Evolutionary conservation across 2,329 filamentous ascomycete genomes (phyloP).

Genomic region (Massarina eburnea): DNA sequence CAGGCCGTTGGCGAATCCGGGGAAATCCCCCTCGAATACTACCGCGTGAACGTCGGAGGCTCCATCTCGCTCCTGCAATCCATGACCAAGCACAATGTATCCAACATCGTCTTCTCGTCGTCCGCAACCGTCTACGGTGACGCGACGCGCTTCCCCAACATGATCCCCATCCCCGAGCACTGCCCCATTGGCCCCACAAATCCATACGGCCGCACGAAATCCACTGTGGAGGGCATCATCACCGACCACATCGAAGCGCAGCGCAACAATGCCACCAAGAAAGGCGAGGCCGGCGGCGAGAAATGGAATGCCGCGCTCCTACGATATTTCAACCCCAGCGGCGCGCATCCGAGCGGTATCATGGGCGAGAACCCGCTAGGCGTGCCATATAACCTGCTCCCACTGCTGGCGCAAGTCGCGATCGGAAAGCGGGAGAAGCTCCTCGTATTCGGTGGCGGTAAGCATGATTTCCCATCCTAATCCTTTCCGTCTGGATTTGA

Average conservation of each 20-base stretch:
- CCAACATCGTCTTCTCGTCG: conserved; percentile 98
- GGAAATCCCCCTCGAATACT: conserved; percentile 96
- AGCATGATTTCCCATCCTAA: conserved; percentile 9
- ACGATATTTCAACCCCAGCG: conserved; percentile 97
- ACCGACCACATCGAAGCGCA: conserved; percentile 87
- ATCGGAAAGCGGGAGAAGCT: conserved; percentile 94
- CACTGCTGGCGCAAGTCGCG: conserved; percentile 91
- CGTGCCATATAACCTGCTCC: conserved; percentile 92
- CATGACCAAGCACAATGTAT: conserved; percentile 88
- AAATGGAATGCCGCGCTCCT: conserved; percentile 93
- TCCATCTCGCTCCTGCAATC: conserved; percentile 82
- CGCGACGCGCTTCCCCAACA: conserved; percentile 90
- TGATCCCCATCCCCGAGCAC: conserved; percentile 98
- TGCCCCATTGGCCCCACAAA: conserved; percentile 97
- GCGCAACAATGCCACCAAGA: conserved; percentile 79
- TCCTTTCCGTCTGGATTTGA: background rate
- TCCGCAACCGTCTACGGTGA: conserved; percentile 98
- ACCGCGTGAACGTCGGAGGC: conserved; percentile 93
- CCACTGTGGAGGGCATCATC: conserved; percentile 87
- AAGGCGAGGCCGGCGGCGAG: conserved; percentile 65
- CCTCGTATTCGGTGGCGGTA: conserved; percentile 90
- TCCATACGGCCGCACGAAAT: conserved; percentile 96
- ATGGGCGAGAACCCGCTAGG: conserved; percentile 99
- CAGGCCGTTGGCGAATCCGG: conserved; percentile 94
- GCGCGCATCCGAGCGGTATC: conserved; percentile 89